Evolutionary conservation across 768 basidiomycete genomes (phyloP), one percentile per base, ranked within the genome.

Genomic region (Phanerochaete carnosa): DNA sequence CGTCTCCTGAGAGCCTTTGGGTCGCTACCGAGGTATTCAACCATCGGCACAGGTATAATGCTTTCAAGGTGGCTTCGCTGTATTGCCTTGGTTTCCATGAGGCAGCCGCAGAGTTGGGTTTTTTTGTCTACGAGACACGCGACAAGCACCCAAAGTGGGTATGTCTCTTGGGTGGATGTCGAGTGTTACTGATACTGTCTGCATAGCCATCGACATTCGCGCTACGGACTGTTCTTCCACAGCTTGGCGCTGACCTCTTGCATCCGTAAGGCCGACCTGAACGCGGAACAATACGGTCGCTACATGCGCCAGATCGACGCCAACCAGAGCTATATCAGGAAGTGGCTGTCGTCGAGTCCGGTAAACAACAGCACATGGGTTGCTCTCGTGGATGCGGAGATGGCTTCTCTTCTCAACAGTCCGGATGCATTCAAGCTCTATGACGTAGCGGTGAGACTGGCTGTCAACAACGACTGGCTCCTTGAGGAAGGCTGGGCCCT

Each of bases 321-420:
- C 11, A 91, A 90, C 69, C 87, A 89, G 70, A 66, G 69, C 12
- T 88, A 82, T 64, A 82, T 88, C 59, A 76, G 80, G 64, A 84
- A 80, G 87, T 91, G 89, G 89, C 66, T 85, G 9, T 85, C 86
- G 0, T 81, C 87, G 0, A 87, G 86, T 64, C 85, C 88, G 11
- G 82, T 87, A 28, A 91, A 89, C 67, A 82, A 77, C 22, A 83
- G 82, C 61, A 80, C 85, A 19, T 90, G 88, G 89, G 76, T 87
- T 33, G 82, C 85, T 1, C 77, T 91, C 13, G 80, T 91, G 45
- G 87, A 91, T 65, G 89, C 88, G 7, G 89, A 90, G 69, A 71
- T 89, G 45, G 85, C 87, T 6, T 83, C 86, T 0, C 71, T 90
- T 39, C 64, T 76, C 16, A 79, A 83, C 46, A 78, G 77, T 58